Base-by-base conservation (phyloP, 257 asterid genomes). In the Plantago ovata region DNA sequence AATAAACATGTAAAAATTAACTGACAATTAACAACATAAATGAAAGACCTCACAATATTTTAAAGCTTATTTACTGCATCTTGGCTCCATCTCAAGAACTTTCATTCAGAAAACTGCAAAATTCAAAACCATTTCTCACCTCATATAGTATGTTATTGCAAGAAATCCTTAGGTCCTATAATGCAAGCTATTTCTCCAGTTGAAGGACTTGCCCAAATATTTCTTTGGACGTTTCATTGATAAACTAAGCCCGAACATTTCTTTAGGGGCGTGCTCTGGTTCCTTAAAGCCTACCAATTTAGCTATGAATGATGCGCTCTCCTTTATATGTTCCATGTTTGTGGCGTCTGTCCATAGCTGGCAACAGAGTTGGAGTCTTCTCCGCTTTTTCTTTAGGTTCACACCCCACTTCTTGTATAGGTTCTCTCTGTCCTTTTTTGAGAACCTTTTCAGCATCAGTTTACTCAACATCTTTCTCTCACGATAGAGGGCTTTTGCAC, bases 401-500 rank as follows among this genome's bases (percentile, higher is more conserved):
- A 84, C 57, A 28, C 79, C 84, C 84, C 82, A 77, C 56, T 76
- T 65, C 51, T 72, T 59, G 64, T 67, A 81, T 20, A 84, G 56
- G 43, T 41, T 69, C 47, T 70, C 75, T 44, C 93, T 74, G 53
- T 81, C 85, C 75, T 70, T 78, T 12, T 68, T 20, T 4, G 84
- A 48, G 15, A 69, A 60, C 63, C 60, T 84, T 79, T 74, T 81
- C 6, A 49, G 63, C 79, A 84, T 77, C 57, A 68, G 70, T 57
- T 61, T 84, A 68, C 88, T 68, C 61, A 81, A 70, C 80, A 67
- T 78, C 38, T 66, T 62, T 52, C 85, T 71, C 74, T 84, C 86
- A 7, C 65, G 72, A 24, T 78, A 39, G 49, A 78, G 65, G 50
- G 72, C 67, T 66, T 52, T 81, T 39, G 41, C 43, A 19, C 82